Evolutionary conservation across 2,329 filamentous ascomycete species (phyloP).

Genomic region (Cladophialophora exuberans): DNA sequence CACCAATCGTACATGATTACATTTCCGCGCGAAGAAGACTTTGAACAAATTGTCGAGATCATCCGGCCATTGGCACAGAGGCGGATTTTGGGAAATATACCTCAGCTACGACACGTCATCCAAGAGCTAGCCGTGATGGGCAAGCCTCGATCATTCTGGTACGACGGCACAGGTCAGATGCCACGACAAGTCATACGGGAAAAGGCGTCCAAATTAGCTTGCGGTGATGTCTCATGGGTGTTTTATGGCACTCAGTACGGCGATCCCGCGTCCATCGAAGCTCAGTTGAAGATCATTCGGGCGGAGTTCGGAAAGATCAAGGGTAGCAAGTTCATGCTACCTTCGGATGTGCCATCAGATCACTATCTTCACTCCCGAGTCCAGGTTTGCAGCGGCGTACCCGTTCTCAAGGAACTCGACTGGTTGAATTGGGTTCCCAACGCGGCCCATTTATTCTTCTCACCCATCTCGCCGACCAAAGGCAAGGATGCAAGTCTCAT

Average conservation of each 20-base stretch:
- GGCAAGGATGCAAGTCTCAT: slow-evolving; percentile 37
- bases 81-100: slow-evolving; percentile 37
- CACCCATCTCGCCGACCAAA: slow-evolving; percentile 41
- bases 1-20: slow-evolving; percentile 48
- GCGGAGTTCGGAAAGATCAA: slow-evolving; percentile 35
- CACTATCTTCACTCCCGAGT: slow-evolving; percentile 38
- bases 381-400: slow-evolving; percentile 35
- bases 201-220: slow-evolving; percentile 35
- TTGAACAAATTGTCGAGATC: slow-evolving; percentile 42
- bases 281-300: slow-evolving; percentile 35
- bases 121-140: slow-evolving; percentile 39
- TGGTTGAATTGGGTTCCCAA: slow-evolving; percentile 42
- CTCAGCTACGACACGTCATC: slow-evolving; percentile 38
- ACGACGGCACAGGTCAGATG: slow-evolving; percentile 32
- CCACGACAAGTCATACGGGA: slow-evolving; percentile 37
- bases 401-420: slow-evolving; percentile 38
- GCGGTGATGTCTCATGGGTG: slow-evolving; percentile 37
- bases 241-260: slow-evolving; percentile 41
- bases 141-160: slow-evolving; percentile 36
- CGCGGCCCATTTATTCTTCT: slow-evolving; percentile 40
- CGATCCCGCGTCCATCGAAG: slow-evolving; percentile 31
- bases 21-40: slow-evolving; percentile 43
- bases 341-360: slow-evolving; percentile 37
- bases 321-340: slow-evolving; percentile 39
- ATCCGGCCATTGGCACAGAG: slow-evolving; percentile 40